Evolutionary conservation across 805 yeast species (phyloP).

Genomic region (Debaryomyces prosopidis): DNA sequence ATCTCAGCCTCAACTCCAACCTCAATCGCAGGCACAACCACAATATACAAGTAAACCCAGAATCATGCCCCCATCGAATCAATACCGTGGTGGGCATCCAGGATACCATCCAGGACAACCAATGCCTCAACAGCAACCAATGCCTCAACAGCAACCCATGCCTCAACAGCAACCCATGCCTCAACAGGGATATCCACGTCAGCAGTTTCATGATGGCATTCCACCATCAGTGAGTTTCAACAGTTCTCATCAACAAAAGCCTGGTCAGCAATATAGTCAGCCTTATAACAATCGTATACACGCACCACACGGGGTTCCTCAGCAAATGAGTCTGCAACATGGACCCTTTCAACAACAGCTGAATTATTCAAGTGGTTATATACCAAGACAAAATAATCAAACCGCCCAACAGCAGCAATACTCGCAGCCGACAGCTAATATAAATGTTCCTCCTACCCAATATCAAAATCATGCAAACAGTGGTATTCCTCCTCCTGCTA

Average conservation of each 20-base stretch:
- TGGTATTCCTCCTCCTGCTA: constrained; percentile 10
- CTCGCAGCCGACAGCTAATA: not conserved
- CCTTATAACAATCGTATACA: constrained; percentile 1
- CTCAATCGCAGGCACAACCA: constrained; percentile 14
- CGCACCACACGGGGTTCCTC: too few species aligned
- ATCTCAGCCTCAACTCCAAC: constrained; percentile 12
- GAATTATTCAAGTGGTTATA: not conserved
- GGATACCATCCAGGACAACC: not conserved
- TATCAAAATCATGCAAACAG: constrained; percentile 10
- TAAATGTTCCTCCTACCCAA: not conserved
- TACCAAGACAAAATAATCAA: constrained; percentile 1
- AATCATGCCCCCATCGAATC: too few species aligned
- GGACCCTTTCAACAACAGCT: not conserved
- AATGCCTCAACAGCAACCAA: constrained; percentile 4
- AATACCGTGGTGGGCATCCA: not conserved
- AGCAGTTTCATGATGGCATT: not conserved
- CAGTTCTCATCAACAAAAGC: constrained; percentile 7
- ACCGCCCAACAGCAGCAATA: not conserved
- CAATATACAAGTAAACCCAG: constrained; percentile 3
- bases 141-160: constrained; percentile 19
- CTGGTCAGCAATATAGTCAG: not conserved
- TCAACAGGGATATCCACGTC: constrained; percentile 6
- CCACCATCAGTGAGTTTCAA: constrained; percentile 8
- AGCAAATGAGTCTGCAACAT: not conserved
- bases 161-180: constrained; percentile 11